phyloP scores from a whole-genome alignment of 129 eudicot species.

The Cynara cardunculus region DNA sequence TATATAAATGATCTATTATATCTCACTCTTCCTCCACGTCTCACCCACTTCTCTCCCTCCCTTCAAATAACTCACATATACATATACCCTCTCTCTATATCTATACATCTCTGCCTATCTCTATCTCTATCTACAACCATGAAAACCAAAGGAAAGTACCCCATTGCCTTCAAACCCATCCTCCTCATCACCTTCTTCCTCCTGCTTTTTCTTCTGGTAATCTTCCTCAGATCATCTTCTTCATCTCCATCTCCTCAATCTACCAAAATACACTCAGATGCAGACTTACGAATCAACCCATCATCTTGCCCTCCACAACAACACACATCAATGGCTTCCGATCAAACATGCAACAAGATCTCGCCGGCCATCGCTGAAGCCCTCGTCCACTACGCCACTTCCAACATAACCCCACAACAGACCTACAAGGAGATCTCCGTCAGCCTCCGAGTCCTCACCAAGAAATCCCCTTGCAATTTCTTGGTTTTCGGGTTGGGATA shows the following conservation, averaged over 20 bases:
- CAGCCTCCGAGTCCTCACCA: constrained; percentile 41
- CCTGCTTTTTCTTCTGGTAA: neutral
- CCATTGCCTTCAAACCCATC: constrained; percentile 27
- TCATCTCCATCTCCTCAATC: neutral
- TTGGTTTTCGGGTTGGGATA: constrained; percentile 76
- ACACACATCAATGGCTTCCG: neutral
- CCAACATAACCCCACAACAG: constrained; percentile 79
- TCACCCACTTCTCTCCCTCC: constrained; percentile 26
- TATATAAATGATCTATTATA: constrained; percentile 16
- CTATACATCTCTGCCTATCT: neutral
- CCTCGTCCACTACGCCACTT: constrained; percentile 71
- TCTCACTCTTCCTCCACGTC: constrained; percentile 28
- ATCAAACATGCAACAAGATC: constrained; percentile 51
- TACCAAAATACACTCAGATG: neutral
- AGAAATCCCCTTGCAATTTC: constrained; percentile 81
- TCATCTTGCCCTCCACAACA: constrained; percentile 28
- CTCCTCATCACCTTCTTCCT: neutral
- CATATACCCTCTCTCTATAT: neutral
- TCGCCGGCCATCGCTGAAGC: constrained; percentile 46
- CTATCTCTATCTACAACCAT: constrained; percentile 7
- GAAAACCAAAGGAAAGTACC: constrained; percentile 20
- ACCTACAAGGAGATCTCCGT: constrained; percentile 61
- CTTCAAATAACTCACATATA: constrained; percentile 13
- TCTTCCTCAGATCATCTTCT: constrained; percentile 5
- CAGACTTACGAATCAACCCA: neutral